Conservation (phyloP, 2,329 filamentous ascomycete species). For the Penicillium fuscoglaucum region DNA sequence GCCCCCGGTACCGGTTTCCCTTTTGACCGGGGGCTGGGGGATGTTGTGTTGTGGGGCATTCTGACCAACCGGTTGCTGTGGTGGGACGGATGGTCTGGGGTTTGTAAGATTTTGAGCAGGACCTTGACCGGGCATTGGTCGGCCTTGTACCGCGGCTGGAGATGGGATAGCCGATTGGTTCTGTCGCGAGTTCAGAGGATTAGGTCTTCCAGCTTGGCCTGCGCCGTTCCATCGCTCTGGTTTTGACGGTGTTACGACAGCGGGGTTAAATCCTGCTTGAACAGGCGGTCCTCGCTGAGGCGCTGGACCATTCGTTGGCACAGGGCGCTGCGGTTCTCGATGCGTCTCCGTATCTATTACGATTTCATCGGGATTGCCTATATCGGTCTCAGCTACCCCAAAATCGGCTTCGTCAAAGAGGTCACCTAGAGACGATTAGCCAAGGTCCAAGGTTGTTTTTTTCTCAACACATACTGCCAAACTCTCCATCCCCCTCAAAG, state of each 20-base stretch:
- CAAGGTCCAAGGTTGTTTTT: neutral
- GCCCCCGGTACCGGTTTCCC: conserved; percentile 19
- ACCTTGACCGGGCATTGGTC: conserved; percentile 19
- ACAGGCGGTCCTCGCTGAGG: conserved; percentile 24
- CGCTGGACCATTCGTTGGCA: conserved; percentile 25
- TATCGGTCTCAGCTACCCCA: conserved; percentile 57
- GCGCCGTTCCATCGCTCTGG: conserved; percentile 34
- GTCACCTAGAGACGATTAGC: conserved; percentile 43
- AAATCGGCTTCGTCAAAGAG: conserved; percentile 79
- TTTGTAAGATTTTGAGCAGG: conserved; percentile 25
- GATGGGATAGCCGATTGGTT: conserved; percentile 21
- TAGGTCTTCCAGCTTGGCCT: conserved; percentile 25
- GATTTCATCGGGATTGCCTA: conserved; percentile 77
- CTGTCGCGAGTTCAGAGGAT: conserved; percentile 25
- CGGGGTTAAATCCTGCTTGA: conserved; percentile 22
- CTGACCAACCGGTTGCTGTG: conserved; percentile 18
- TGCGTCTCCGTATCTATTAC: conserved; percentile 49
- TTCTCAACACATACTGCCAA: conserved; percentile 39
- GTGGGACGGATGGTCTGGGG: conserved; percentile 17
- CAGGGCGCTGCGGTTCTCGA: conserved; percentile 28
- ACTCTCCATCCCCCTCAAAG: conserved; percentile 45
- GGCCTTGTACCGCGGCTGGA: conserved; percentile 19
- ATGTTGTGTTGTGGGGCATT: conserved; percentile 13
- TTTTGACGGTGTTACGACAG: conserved; percentile 42
- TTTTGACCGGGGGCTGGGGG: conserved; percentile 28